Conservation (phyloP, 2,329 filamentous ascomycete genomes). For the Colletotrichum sp. region DNA sequence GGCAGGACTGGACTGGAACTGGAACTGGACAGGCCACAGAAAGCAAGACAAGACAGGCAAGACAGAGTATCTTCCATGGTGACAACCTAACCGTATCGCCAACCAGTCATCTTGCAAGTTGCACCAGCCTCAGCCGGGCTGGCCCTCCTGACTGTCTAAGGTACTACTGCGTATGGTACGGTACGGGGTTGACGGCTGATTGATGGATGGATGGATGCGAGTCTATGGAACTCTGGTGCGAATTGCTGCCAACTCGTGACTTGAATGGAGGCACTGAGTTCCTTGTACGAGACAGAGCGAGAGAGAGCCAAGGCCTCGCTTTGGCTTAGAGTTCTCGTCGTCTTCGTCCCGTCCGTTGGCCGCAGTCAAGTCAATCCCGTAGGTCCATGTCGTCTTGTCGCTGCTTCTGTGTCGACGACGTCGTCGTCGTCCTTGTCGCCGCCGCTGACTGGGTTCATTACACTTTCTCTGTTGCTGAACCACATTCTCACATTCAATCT, state of each 20-base stretch:
- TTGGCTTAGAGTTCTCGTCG: constrained; percentile 13
- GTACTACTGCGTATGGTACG: neutral
- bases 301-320: neutral
- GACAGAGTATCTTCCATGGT: neutral
- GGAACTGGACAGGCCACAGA: neutral
- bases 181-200: constrained; percentile 7
- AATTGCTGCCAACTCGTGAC: constrained; percentile 2
- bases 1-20: neutral
- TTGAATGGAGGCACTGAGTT: neutral
- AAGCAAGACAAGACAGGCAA: neutral
- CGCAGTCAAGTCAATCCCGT: neutral
- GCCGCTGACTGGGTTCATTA: constrained; percentile 13
- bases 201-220: neutral
- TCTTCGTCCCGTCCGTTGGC: neutral
- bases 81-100: neutral
- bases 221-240: neutral
- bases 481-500: neutral
- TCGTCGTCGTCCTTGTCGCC: neutral
- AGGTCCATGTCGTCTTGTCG: neutral
- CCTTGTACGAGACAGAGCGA: neutral
- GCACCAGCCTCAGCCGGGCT: neutral
- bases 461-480: constrained; percentile 9
- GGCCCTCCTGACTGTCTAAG: neutral
- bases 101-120: neutral
- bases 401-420: neutral